Evolutionary conservation across 2,329 filamentous ascomycete genomes (phyloP), one percentile per base, ranked within the genome.

Genomic region (Fusarium marasasianum): DNA sequence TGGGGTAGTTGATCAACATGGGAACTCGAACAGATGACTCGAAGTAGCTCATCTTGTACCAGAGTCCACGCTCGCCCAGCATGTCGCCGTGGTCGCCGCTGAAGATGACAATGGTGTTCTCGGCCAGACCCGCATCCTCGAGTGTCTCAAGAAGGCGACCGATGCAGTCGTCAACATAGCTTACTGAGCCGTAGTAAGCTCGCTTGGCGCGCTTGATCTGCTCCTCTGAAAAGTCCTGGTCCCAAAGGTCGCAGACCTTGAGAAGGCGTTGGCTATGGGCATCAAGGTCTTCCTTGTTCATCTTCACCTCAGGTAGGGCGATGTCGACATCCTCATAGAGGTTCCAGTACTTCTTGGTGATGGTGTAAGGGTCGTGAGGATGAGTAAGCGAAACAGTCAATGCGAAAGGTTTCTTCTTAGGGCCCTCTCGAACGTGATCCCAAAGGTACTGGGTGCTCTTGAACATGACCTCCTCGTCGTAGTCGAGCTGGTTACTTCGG

Each of bases 1-100:
- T 87, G 33, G 95, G 95, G 78, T 95, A 91, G 82, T 94, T 92
- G 81, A 98, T 89, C 74, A 98, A 87, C 80, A 98, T 91, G 3
- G 95, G 95, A 29, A 98, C 95, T 35, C 95, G 92, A 51, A 94
- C 94, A 18, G 94, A 97, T 45, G 92, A 92, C 87, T 98, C 95
- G 79, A 95, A 98, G 89, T 96, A 98, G 80, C 91, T 94, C 95
- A 98, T 98, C 88, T 98, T 98, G 87, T 98, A 95, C 95, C 95
- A 98, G 53, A 98, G 86, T 11, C 93, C 93, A 60, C 94, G 91
- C 86, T 98, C 95, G 67, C 95, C 95, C 13, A 98, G 89, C 95
- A 98, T 98, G 83, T 98, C 95, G 63, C 95, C 95, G 80, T 98
- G 95, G 81, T 98, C 95, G 50, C 95, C 95, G 66, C 93, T 95